phyloP scores from a whole-genome alignment of 2,329 filamentous ascomycete species.

The Aspergillus persii region DNA sequence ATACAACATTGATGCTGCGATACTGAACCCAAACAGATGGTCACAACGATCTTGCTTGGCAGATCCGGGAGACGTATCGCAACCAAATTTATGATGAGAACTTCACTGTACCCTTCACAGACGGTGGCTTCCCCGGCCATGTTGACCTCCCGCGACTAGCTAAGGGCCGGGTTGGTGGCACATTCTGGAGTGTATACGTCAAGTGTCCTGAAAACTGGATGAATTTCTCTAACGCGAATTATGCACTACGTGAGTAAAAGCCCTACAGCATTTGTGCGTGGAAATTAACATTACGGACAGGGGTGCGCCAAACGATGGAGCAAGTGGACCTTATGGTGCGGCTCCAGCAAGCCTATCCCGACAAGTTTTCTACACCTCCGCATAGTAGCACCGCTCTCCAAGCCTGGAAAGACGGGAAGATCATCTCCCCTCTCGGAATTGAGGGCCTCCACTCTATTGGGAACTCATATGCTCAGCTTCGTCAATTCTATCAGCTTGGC shows the following conservation, averaged over 20 bases:
- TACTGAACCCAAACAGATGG: constrained; percentile 60
- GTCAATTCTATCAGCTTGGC: constrained; percentile 72
- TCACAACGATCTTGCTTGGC: constrained; percentile 85
- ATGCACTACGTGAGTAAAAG: constrained; percentile 57
- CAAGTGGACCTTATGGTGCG: constrained; percentile 39
- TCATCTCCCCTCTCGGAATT: constrained; percentile 76
- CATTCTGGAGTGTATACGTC: constrained; percentile 90
- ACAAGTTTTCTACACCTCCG: too few relatives aligned
- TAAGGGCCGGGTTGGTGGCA: constrained; percentile 66
- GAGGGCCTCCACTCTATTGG: constrained; percentile 94
- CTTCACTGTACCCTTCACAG: constrained; percentile 72
- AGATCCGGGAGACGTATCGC: constrained; percentile 64
- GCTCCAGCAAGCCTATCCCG: constrained; percentile 31
- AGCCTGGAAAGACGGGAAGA: constrained; percentile 56
- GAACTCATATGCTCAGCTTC: constrained; percentile 66
- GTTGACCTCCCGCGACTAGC: constrained; percentile 76
- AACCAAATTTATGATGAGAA: constrained; percentile 75
- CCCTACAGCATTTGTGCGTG: neutral
- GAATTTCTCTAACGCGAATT: constrained; percentile 72
- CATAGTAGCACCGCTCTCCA: too few relatives aligned
- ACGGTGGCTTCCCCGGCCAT: constrained; percentile 66
- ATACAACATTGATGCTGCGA: too few relatives aligned
- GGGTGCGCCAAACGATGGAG: constrained; percentile 34
- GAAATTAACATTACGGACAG: constrained; percentile 11
- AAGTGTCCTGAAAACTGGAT: constrained; percentile 70